phyloP scores from a whole-genome alignment of 768 basidiomycete species.

The Hortiboletus flavorubellus region DNA sequence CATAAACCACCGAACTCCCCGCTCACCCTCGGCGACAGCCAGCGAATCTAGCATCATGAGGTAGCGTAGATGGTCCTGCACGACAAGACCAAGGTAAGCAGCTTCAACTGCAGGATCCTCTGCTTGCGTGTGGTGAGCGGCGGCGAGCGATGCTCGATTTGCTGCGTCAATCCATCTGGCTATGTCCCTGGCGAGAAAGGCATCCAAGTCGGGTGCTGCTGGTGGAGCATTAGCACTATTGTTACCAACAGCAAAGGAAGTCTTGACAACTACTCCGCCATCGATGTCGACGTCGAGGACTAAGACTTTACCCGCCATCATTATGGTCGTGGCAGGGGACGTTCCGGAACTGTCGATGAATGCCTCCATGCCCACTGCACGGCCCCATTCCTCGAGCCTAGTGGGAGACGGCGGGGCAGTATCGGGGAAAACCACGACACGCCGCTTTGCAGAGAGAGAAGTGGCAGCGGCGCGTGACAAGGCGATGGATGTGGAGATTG shows the following conservation, averaged over 20 bases:
- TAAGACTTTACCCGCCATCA: slow-evolving; percentile 76
- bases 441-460: slow-evolving; percentile 20
- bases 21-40: slow-evolving; percentile 52
- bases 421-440: slow-evolving; percentile 27
- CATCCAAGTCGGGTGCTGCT: slow-evolving; percentile 47
- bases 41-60: slow-evolving; percentile 71
- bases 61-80: slow-evolving; percentile 59
- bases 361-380: slow-evolving; percentile 66
- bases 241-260: slow-evolving; percentile 60
- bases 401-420: slow-evolving; percentile 25
- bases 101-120: slow-evolving; percentile 51
- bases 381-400: slow-evolving; percentile 59
- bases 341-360: slow-evolving; percentile 59
- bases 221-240: slow-evolving; percentile 47
- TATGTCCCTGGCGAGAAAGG: slow-evolving; percentile 55
- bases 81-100: slow-evolving; percentile 42
- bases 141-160: slow-evolving; percentile 21
- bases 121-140: slow-evolving; percentile 31
- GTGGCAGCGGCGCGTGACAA: slow-evolving; percentile 21
- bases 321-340: slow-evolving; percentile 44
- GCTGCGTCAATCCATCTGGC: slow-evolving; percentile 54
- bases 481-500: slow-evolving; percentile 32
- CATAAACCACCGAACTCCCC: slow-evolving; percentile 73
- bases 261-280: slow-evolving; percentile 54
- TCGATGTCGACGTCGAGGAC: slow-evolving; percentile 73